These are phyloP conservation scores for Entrophospora sp. DNA, from an alignment of 192 early-diverging fungal species.

Conservation along the genomic window DNA sequence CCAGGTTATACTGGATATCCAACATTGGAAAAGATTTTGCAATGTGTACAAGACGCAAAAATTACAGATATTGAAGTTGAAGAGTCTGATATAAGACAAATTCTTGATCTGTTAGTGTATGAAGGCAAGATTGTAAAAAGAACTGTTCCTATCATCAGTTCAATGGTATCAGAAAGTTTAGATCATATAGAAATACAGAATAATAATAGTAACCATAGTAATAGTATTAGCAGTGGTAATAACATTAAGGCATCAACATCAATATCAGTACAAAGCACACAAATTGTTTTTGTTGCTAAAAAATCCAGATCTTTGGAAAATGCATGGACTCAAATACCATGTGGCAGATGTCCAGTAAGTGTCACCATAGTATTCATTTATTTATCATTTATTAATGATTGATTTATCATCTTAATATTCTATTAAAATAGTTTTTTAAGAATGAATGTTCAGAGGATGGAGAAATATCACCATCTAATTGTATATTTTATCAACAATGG, in stretches of 20 bases:
- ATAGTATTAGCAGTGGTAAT: too few species aligned
- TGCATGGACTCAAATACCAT: conserved; percentile 72
- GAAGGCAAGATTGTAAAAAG: conserved; percentile 8
- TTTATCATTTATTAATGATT: background rate
- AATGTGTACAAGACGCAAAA: conserved; percentile 8
- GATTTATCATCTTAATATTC: background rate
- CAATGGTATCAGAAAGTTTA: too few species aligned
- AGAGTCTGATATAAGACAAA: conserved; percentile 6
- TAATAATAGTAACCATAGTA: too few species aligned
- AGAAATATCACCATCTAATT: conserved; percentile 9
- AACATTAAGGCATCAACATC: too few species aligned
- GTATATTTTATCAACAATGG: conserved; percentile 8
- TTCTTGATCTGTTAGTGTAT: background rate
- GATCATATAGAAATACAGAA: too few species aligned
- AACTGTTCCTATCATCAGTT: background rate
- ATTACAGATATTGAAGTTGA: conserved; percentile 7
- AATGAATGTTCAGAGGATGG: conserved; percentile 8
- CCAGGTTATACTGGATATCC: background rate
- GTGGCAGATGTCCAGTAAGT: conserved; percentile 78
- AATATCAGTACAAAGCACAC: conserved; percentile 14
- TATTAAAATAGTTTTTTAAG: background rate
- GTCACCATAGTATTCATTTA: background rate
- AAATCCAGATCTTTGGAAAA: conserved; percentile 32
- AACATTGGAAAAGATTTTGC: background rate
- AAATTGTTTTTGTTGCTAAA: conserved; percentile 47